Conservation (phyloP, 164 flowering plant species). For the Berberis thunbergii region DNA sequence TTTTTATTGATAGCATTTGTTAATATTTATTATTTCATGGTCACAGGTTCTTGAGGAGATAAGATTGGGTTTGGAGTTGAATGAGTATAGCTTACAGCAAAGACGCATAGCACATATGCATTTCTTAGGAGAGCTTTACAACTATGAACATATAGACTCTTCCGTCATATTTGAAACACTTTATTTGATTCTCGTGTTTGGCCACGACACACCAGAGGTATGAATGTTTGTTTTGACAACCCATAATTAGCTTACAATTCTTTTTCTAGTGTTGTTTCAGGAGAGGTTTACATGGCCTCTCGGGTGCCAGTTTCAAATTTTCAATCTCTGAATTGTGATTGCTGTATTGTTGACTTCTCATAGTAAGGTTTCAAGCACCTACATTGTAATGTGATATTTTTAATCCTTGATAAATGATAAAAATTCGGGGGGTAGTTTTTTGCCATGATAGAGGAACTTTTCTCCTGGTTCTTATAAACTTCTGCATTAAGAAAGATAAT, state of each 20-base stretch:
- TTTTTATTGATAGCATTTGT: too few relatives aligned
- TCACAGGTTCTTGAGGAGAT: conserved; percentile 92
- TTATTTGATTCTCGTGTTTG: conserved; percentile 75
- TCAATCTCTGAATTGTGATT: too few relatives aligned
- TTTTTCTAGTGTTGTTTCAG: background rate
- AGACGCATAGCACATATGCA: conserved; percentile 87
- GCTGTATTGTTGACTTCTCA: too few relatives aligned
- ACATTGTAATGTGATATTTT: too few relatives aligned
- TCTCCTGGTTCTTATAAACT: too few relatives aligned
- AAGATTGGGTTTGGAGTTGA: conserved; percentile 68
- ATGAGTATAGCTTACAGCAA: conserved; percentile 72
- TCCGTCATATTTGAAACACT: conserved; percentile 95
- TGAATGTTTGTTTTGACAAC: background rate
- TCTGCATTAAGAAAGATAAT: too few relatives aligned
- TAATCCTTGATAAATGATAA: too few relatives aligned
- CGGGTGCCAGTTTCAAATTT: too few relatives aligned
- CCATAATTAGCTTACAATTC: background rate
- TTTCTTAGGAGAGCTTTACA: conserved; percentile 95
- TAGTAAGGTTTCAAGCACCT: too few relatives aligned
- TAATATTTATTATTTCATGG: background rate
- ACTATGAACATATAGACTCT: conserved; percentile 91
- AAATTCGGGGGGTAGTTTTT: too few relatives aligned
- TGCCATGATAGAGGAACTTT: too few relatives aligned
- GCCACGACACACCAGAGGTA: conserved; percentile 94
- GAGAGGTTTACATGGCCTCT: too few relatives aligned